Evolutionary conservation across 345 rosid species (phyloP).

Genomic region (Arabidopsis thaliana): TAIR10.1 NC_003070.9:1528501-1529000

Average conservation of each 20-base stretch:
- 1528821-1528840: background rate
- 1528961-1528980: background rate
- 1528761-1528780: conserved; percentile 29
- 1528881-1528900: too few species aligned
- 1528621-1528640: background rate
- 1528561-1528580: background rate
- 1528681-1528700: background rate
- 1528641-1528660: conserved; percentile 28
- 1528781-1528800: conserved; percentile 24
- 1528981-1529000: background rate
- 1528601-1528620: background rate
- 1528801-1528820: conserved; percentile 38
- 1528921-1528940: background rate
- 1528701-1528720: background rate
- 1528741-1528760: conserved; percentile 29
- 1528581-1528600: background rate
- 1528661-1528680: conserved; percentile 12
- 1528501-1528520: background rate
- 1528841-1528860: conserved; percentile 21
- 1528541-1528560: background rate
- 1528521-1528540: background rate
- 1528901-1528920: background rate
- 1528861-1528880: background rate
- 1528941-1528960: conserved; percentile 14
- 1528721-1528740: background rate